Conservation (phyloP, 2,329 filamentous ascomycete species). For the Aspergillus fijiensis region DNA sequence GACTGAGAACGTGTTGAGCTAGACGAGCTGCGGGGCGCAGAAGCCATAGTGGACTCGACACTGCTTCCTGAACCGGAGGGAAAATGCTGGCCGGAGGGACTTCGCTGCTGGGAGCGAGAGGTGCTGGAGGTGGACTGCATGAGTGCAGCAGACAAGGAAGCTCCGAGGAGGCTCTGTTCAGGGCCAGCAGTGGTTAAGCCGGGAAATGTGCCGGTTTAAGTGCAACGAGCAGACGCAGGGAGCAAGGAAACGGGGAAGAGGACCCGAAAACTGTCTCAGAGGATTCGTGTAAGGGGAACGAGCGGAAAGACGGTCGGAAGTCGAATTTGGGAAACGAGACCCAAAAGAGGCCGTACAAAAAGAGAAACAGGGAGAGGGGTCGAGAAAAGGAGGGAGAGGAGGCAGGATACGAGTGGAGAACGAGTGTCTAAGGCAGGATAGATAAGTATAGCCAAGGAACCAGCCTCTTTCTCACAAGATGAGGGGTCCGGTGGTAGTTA, state of each 20-base stretch:
- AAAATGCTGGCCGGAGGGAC: constrained; percentile 39
- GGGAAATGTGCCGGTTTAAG: constrained; percentile 1
- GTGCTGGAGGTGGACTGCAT: constrained; percentile 25
- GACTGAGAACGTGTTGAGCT: constrained; percentile 63
- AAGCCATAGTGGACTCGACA: constrained; percentile 50
- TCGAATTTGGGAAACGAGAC: neutral
- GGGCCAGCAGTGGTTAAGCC: neutral
- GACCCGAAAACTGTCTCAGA: constrained; percentile 13
- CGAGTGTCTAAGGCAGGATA: neutral
- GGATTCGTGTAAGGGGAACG: constrained; percentile 16
- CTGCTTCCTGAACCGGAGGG: constrained; percentile 47
- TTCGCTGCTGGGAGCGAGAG: constrained; percentile 47
- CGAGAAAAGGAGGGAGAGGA: constrained; percentile 3
- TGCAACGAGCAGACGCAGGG: constrained; percentile 14
- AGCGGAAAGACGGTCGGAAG: constrained; percentile 6
- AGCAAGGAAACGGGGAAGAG: constrained; percentile 13
- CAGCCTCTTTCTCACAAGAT: constrained; percentile 2
- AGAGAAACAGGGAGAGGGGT: neutral
- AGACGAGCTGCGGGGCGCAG: constrained; percentile 64
- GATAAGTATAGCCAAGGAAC: constrained; percentile 1
- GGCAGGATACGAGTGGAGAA: neutral
- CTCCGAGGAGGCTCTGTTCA: constrained; percentile 6
- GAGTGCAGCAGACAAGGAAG: constrained; percentile 8
- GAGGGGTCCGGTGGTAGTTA: neutral
- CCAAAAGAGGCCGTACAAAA: constrained; percentile 1